Conservation (phyloP, 208 protist species). For the Leishmania gerbilli region DNA sequence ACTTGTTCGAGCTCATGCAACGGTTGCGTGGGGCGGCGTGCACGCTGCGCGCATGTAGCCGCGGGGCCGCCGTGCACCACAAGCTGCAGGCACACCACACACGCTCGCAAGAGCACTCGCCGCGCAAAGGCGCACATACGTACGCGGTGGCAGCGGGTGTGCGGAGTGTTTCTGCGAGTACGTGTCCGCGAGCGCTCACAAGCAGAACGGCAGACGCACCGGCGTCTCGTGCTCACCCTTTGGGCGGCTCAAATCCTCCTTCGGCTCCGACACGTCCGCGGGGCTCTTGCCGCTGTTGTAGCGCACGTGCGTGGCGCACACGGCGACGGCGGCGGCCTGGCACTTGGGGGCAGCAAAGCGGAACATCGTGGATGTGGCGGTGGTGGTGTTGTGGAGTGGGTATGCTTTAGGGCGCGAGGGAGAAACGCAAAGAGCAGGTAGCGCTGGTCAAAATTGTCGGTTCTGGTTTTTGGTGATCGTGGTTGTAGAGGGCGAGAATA, state of each 20-base stretch:
- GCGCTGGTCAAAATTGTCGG: background rate
- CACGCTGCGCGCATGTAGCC: background rate
- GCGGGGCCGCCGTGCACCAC: background rate
- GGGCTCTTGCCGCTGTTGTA: constrained; percentile 18
- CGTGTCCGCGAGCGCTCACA: background rate
- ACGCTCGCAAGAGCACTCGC: background rate
- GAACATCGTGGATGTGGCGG: constrained; percentile 5
- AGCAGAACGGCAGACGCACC: constrained; percentile 24
- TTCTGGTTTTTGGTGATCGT: background rate
- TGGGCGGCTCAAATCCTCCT: constrained; percentile 1
- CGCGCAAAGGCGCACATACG: background rate
- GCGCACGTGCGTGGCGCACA: constrained; percentile 18
- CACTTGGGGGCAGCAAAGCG: constrained; percentile 19
- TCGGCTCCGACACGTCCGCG: constrained; percentile 1
- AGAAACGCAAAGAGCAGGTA: background rate
- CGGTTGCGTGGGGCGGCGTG: background rate
- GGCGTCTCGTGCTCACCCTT: constrained; percentile 12
- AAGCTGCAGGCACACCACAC: background rate
- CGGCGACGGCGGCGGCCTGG: constrained; percentile 13
- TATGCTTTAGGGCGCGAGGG: background rate
- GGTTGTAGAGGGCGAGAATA: background rate
- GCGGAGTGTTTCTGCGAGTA: background rate
- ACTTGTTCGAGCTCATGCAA: too few species aligned
- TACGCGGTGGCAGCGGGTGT: background rate
- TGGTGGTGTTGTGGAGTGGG: background rate